Evolutionary conservation across 2,329 filamentous ascomycete species (phyloP), one percentile per base, ranked within the genome.

Genomic region (Pestalotiopsis sp.): DNA sequence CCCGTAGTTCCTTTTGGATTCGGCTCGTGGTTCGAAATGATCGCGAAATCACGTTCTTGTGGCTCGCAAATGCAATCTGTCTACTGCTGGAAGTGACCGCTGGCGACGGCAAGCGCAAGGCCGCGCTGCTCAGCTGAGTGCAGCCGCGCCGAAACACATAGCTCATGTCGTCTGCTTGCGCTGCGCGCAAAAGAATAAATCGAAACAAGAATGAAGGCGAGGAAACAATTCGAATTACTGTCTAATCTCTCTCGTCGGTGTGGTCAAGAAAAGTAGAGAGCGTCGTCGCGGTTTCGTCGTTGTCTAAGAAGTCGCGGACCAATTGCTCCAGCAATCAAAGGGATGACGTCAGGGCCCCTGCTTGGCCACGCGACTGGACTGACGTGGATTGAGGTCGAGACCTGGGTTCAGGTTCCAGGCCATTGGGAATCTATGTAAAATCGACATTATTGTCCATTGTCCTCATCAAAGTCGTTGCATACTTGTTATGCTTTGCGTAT

Each of bases 131-230:
- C 44, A 57, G 63, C 63, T 57, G 63, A 30, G 48, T 69, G 68
- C 63, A 74, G 70, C 68, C 71, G 69, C 68, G 73, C 73, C 75
- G 73, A 57, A 68, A 71, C 59, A 70, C 75, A 76, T 75, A 76
- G 74, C 70, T 76, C 75, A 77, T 77, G 38, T 70, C 73, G 70
- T 71, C 67, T 71, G 59, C 48, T 67, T 22, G 20, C 11, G 30
- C 24, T 58, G 11, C 11, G 22, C 22, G 56, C 26, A 62, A 40
- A n/a, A 4, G n/a, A 39, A 13, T 13, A 13, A 5, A 44, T 2
- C 10, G 20, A 22, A 64, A 55, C 13, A 30, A 26, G 22, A 64
- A 48, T 52, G 9, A 26, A 38, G 35, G 38, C 30, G 14, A 61
- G 22, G 4, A 17, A 38, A 39, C n/a, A 17, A 5, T 9, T 65